Base-by-base conservation (phyloP, 768 basidiomycete species). In the Podaxis sp. region DNA sequence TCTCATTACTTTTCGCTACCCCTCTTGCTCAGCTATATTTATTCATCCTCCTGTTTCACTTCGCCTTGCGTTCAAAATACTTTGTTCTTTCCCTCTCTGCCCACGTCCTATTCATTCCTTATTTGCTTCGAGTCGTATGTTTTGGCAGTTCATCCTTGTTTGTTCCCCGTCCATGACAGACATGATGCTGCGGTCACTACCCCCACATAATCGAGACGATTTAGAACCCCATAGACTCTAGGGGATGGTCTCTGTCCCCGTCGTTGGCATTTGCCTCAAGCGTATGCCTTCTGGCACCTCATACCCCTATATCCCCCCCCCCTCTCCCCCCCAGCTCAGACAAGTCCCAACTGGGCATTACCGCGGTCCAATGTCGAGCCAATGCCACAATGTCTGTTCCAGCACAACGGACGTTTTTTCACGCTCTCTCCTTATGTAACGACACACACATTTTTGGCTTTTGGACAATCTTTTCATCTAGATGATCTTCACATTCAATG, bases 381-480 rank as follows among this genome's bases (percentile, higher is more conserved):
- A 44, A 44, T 44, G 16, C 42, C 42, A 44, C n/a, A 16, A 18
- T 44, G 5, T 6, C 42, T 9, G 14, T 44, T 44, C 1, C 42
- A 16, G n/a, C 42, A 44, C 16, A 7, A 44, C 5, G 18, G 7
- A 18, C 42, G 5, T 16, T 44, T n/a, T 44, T 3, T 4, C 11
- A 40, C 16, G 5, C 42, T 42, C 40, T 42, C 40, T 44, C 42
- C n/a, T 32, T 42, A 36, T 48, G 28, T 50, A 57, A 46, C 18
- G 18, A 57, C 44, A 48, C 48, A 35, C 44, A 56, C 55, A 58
- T 62, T 62, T 50, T 51, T 47, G 57, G 59, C 40, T 62, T 50
- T 51, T 47, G 57, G 59, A 54, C 51, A 28, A 51, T 42, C 28
- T 63, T 44, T 16, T 44, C 59, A 40, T 42, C 28, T 61, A 47